Percentiles rank a stretch among this genome's conserved stretches.
These are phyloP conservation scores for Galerina sulciceps DNA, from an alignment of 768 basidiomycete genomes.

Conservation along the genomic window DNA sequence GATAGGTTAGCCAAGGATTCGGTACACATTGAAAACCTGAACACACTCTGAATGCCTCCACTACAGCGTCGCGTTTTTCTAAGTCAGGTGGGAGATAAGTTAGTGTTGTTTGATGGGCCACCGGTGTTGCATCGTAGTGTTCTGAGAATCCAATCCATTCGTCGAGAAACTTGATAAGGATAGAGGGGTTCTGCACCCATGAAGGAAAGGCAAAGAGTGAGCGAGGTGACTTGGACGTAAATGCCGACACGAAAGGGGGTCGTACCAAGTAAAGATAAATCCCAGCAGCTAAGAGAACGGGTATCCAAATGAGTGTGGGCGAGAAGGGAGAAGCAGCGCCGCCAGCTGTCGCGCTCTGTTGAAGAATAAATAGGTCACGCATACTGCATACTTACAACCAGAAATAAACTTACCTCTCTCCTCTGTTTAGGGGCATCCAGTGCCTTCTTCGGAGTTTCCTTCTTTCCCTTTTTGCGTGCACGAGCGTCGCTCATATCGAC, in stretches of 20 bases:
- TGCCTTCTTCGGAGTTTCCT: constrained; percentile 11
- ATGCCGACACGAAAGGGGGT: background rate
- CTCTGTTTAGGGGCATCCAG: constrained; percentile 5
- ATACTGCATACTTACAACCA: background rate
- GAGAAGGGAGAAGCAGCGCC: constrained; percentile 15
- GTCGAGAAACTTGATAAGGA: constrained; percentile 30
- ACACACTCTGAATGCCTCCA: constrained; percentile 79
- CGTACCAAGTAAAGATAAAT: constrained; percentile 25
- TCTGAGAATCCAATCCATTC: constrained; percentile 47
- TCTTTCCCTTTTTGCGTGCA: constrained; percentile 19
- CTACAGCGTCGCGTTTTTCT: constrained; percentile 68
- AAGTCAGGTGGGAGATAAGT: constrained; percentile 53
- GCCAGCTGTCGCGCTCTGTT: constrained; percentile 16
- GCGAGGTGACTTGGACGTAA: background rate
- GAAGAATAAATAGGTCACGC: background rate
- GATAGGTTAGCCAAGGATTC: background rate
- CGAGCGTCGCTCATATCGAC: constrained; percentile 20
- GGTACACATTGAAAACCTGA: background rate
- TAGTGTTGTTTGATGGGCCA: constrained; percentile 12
- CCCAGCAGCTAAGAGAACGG: constrained; percentile 17
- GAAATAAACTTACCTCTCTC: background rate
- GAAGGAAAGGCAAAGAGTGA: background rate
- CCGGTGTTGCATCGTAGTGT: constrained; percentile 35
- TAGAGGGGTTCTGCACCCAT: constrained; percentile 18
- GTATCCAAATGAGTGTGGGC: constrained; percentile 21